A percentile compares a stretch with the other conserved stretches of the same genome.
Evolutionary conservation across 1,284 basidiomycete genomes (phyloP).

Genomic region (Fomitiporia mediterranea): DNA sequence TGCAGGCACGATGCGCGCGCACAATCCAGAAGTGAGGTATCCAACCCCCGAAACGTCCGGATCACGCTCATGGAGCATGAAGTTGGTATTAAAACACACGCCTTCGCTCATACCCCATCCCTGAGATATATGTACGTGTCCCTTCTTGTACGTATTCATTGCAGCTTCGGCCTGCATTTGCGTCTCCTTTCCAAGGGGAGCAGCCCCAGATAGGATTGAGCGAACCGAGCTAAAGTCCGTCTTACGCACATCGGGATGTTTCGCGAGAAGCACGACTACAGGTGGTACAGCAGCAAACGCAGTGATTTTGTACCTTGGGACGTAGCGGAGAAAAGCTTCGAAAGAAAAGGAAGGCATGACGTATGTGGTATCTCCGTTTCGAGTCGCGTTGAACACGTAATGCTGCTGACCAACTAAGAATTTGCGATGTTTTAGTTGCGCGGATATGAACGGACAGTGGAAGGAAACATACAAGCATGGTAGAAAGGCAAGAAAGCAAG

Average conservation of each 20-base stretch:
- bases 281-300: slow-evolving; percentile 46
- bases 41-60: slow-evolving; percentile 30
- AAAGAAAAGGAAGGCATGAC: slow-evolving; percentile 12
- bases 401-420: slow-evolving; percentile 4
- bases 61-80: slow-evolving; percentile 1
- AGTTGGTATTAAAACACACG: background rate
- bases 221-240: slow-evolving; percentile 41
- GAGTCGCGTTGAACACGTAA: background rate
- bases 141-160: slow-evolving; percentile 23
- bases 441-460: too few species aligned
- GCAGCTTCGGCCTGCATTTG: slow-evolving; percentile 32
- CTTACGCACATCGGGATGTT: slow-evolving; percentile 33
- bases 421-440: background rate
- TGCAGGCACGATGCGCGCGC: slow-evolving; percentile 54
- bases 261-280: slow-evolving; percentile 41
- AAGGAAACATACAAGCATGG: slow-evolving; percentile 20
- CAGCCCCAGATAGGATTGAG: slow-evolving; percentile 45
- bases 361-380: slow-evolving; percentile 10
- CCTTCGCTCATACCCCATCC: slow-evolving; percentile 18
- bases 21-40: slow-evolving; percentile 51
- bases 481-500: slow-evolving; percentile 22
- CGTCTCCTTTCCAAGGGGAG: slow-evolving; percentile 41
- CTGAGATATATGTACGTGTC: slow-evolving; percentile 7
- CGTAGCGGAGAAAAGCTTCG: slow-evolving; percentile 21
- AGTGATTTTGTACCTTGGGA: slow-evolving; percentile 40